Evolutionary conservation across 140 eudicot genomes (phyloP), one percentile per base, ranked within the genome.

Genomic region (Flaveria floridana): DNA sequence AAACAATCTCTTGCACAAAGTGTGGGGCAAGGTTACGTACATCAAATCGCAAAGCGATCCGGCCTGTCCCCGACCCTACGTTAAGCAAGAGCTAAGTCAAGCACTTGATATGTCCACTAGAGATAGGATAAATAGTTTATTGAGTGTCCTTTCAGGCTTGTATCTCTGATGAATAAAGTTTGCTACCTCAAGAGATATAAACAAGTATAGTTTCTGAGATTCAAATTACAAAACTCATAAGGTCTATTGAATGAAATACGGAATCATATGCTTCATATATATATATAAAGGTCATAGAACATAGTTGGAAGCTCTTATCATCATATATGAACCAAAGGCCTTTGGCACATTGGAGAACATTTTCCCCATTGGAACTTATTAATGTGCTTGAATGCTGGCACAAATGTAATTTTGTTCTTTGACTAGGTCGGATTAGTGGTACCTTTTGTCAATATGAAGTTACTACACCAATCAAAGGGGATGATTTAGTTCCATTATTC

Each of bases 331-430:
- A 64, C 34, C 69, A n/a, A 63, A 63, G 69, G n/a, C 47, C n/a
- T 6, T 34, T 15, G n/a, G 69, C 69, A 64, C 69, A 64, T 62
- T 30, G 69, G 48, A 64, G 21, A 64, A 34, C 69, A 64, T n/a
- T 34, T 64, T n/a, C 48, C 25, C 23, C 26, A 47, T 64, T 28
- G 28, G 16, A 34, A n/a, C 69, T 64, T 28, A 34, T 34, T 41
- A 58, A 28, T 73, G 39, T 62, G 58, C 46, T 14, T 61, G 28
- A 64, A 15, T 34, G 69, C 15, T 15, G 48, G 48, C 13, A 64
- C 48, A 30, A 21, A 30, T 10, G 68, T 13, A 62, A 0, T 15
- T 53, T 15, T 64, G 69, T 64, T 64, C 25, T 64, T 64, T 21
- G 48, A 64, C 47, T 28, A 64, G 47, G 25, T 6, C 48, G 15